Conservation (phyloP, 345 rosid genomes). For the Streptanthus diversifolius region DNA sequence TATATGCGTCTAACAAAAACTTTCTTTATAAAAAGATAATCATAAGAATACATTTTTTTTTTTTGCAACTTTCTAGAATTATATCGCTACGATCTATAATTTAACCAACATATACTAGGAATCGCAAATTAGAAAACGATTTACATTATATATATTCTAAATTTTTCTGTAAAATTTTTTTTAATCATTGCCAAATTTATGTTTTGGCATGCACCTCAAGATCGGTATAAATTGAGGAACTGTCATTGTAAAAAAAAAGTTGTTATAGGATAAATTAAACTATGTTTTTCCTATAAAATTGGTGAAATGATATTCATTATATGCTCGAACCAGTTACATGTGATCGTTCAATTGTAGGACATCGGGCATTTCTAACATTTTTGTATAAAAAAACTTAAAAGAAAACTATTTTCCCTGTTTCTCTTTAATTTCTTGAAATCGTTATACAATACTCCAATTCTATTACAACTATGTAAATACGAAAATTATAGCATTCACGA, state of each 20-base stretch:
- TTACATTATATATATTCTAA: background rate
- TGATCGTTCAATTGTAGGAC: too few species aligned
- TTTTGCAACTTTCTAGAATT: background rate
- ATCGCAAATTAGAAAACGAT: background rate
- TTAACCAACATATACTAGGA: background rate
- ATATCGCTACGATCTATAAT: background rate
- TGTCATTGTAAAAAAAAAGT: too few species aligned
- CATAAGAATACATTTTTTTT: too few species aligned
- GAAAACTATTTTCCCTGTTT: too few species aligned
- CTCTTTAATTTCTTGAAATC: too few species aligned
- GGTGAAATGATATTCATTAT: background rate
- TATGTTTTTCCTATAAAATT: background rate
- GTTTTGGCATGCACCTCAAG: background rate
- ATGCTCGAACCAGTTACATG: too few species aligned
- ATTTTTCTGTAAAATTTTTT: too few species aligned
- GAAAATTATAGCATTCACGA: background rate
- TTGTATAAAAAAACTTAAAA: too few species aligned
- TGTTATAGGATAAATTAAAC: background rate
- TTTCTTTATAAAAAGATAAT: too few species aligned
- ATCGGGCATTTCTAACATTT: too few species aligned
- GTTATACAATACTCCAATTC: background rate
- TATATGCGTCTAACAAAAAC: background rate
- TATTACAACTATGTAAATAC: too few species aligned
- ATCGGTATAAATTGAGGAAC: background rate
- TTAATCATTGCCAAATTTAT: background rate